Percentiles rank a stretch among this genome's conserved stretches.
phyloP scores from a whole-genome alignment of 768 basidiomycete genomes.

The Multifurca ochricompacta region DNA sequence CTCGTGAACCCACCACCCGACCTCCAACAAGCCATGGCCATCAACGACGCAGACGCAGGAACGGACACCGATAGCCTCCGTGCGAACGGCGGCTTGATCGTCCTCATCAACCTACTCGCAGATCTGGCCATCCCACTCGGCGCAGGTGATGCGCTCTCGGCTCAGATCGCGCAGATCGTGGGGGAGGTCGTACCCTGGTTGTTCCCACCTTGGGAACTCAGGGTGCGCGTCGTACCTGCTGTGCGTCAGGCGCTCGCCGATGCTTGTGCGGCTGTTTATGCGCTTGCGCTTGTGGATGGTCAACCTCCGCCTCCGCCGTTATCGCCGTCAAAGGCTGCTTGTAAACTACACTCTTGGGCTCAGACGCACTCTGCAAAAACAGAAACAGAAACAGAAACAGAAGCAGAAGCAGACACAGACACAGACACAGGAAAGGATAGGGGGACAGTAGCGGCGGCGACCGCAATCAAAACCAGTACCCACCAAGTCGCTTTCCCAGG shows the following conservation, averaged over 20 bases:
- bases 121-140: neutral
- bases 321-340: no score
- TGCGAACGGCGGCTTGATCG: neutral
- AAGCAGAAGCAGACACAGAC: no score
- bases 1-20: neutral
- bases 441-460: neutral
- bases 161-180: neutral
- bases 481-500: no score
- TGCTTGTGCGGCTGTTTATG: neutral
- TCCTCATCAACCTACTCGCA: neutral
- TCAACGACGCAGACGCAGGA: no score
- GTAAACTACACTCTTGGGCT: no score
- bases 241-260: neutral
- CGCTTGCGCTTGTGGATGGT: neutral
- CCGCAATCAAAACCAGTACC: no score
- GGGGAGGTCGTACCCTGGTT: neutral
- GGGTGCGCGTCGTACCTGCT: neutral
- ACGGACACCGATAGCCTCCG: constrained; percentile 1
- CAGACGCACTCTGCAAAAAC: no score
- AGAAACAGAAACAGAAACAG: no score
- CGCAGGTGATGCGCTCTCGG: neutral
- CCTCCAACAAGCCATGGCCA: neutral
- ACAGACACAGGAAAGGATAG: no score
- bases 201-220: constrained; percentile 2
- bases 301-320: neutral